These are phyloP conservation scores for sweet orange (Citrus sinensis) DNA, from an alignment of 345 rosid species.

Conservation along the genomic window DVS_A1.0 CM039164.1:24257501-24258000, in stretches of 20 bases:
- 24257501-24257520: too few relatives aligned
- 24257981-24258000: not conserved
- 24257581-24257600: conserved; percentile 92
- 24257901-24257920: not conserved
- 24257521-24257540: too few relatives aligned
- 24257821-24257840: not conserved
- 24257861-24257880: not conserved
- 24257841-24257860: not conserved
- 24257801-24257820: not conserved
- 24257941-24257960: not conserved
- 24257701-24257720: not conserved
- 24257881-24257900: not conserved
- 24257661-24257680: conserved; percentile 90
- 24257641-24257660: conserved; percentile 65
- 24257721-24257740: not conserved
- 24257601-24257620: conserved; percentile 97
- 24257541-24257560: not conserved
- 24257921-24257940: not conserved
- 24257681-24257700: conserved; percentile 55
- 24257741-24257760: not conserved
- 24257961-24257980: not conserved
- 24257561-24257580: conserved; percentile 75
- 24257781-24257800: not conserved
- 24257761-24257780: not conserved
- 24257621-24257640: conserved; percentile 96